Base-by-base conservation (phyloP, 164 flowering plant species). In the Kingdonia uniflora region DNA sequence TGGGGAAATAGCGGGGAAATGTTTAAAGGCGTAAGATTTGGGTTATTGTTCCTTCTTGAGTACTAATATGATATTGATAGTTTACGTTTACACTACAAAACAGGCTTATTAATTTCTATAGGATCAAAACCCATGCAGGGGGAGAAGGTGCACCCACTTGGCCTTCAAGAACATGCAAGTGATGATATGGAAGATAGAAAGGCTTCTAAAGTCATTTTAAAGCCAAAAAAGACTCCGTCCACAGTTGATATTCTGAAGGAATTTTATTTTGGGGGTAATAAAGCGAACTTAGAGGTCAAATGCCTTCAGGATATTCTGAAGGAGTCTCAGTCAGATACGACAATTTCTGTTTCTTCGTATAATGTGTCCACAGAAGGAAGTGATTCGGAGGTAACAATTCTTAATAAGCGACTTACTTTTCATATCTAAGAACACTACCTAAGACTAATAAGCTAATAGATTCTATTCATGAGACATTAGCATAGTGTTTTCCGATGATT, bases 231-330 rank as follows among this genome's bases (percentile, higher is more conserved):
- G 20, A 20, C 24, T 55, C 14, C 26, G 48, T 26, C 24, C 53
- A 35, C 54, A 53, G 51, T 51, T 52, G 26, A 51, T 42, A 51
- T 64, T 20, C 35, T 52, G 55, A 48, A 64, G 35, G 39, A 54
- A 51, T 51, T 22, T 49, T 23, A 40, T 42, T 21, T 11, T 19
- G 24, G 42, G 21, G 49, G 48, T 23, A 44, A 11, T 5, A 21
- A 33, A 26, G 51, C 12, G 55, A 66, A 40, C 43, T 46, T 61
- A 45, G 60, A 46, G 37, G 62, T 50, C 49, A 81, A 67, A 71
- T 68, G 76, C 62, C 72, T 76, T 23, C 71, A 67, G 48, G 85
- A 80, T 53, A 53, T 80, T 53, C 61, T 80, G 44, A 58, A 55
- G 23, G 80, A 76, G 20, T 63, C 75, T 47, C 66, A 76, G 17